phyloP scores from a whole-genome alignment of 2,329 filamentous ascomycete species.

The Calonectria fujianensis region DNA sequence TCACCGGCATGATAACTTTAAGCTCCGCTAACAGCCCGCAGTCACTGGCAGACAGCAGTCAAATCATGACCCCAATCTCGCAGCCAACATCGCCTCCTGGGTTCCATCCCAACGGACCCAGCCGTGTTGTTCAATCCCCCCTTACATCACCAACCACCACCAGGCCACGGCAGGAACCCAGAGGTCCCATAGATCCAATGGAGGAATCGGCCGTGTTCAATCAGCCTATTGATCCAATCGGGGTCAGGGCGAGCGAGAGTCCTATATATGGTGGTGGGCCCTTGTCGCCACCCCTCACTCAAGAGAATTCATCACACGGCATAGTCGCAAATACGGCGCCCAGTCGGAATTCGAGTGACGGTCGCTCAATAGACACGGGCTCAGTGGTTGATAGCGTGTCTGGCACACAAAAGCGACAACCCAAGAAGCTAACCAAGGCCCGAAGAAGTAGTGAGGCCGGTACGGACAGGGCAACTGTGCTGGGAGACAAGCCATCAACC shows the following conservation, averaged over 20 bases:
- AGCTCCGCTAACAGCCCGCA: conserved; percentile 39
- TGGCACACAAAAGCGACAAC: conserved; percentile 59
- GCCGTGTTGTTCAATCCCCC: conserved; percentile 34
- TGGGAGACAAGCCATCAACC: conserved; percentile 42
- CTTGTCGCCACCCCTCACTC: conserved; percentile 47
- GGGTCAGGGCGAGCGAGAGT: conserved; percentile 52
- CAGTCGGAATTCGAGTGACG: conserved; percentile 60
- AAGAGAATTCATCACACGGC: conserved; percentile 51
- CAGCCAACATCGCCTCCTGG: conserved; percentile 31
- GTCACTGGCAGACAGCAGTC: conserved; percentile 40
- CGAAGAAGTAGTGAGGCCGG: conserved; percentile 61
- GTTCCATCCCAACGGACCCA: conserved; percentile 37
- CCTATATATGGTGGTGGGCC: conserved; percentile 52
- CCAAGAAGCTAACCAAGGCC: conserved; percentile 65
- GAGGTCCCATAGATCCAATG: conserved; percentile 55
- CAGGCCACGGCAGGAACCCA: conserved; percentile 19
- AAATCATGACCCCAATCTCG: conserved; percentile 36
- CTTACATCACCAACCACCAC: conserved; percentile 21
- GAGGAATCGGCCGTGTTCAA: conserved; percentile 59
- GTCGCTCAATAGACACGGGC: conserved; percentile 55
- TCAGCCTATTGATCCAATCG: conserved; percentile 55
- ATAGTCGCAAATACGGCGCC: conserved; percentile 47
- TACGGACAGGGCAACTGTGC: conserved; percentile 54
- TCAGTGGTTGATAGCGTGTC: conserved; percentile 51
- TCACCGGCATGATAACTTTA: neutral